phyloP scores from a whole-genome alignment of 371 early-diverging fungal genomes.

The Entomophthora muscae region DNA sequence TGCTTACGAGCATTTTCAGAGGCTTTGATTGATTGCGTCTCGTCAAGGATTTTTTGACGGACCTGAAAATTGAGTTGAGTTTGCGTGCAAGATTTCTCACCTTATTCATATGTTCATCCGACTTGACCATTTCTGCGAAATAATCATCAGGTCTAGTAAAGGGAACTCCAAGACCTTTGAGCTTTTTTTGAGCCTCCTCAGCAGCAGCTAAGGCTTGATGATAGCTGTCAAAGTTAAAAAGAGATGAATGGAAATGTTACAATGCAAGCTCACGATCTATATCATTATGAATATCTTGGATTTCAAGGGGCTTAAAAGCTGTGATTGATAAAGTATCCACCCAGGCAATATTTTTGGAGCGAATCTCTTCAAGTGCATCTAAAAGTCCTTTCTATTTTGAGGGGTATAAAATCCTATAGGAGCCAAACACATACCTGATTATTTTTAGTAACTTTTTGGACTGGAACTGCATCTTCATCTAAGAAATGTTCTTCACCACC shows the following conservation, averaged over 20 bases:
- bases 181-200: constrained; percentile 30
- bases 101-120: constrained; percentile 80
- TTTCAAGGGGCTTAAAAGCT: constrained; percentile 29
- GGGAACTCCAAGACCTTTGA: constrained; percentile 41
- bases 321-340: constrained; percentile 64
- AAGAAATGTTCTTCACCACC: constrained; percentile 15
- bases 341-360: constrained; percentile 53
- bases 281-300: constrained; percentile 62
- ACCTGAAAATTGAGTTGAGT: constrained; percentile 18
- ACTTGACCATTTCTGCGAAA: constrained; percentile 92
- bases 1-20: constrained; percentile 71
- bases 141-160: constrained; percentile 76
- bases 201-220: constrained; percentile 75
- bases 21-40: constrained; percentile 55
- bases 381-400: constrained; percentile 30
- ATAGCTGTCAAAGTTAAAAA: constrained; percentile 15
- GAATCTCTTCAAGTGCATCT: constrained; percentile 39
- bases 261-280: constrained; percentile 79
- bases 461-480: constrained; percentile 35
- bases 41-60: constrained; percentile 65
- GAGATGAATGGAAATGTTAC: constrained; percentile 13
- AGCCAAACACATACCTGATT: constrained; percentile 29
- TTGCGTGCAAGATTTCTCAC: too few relatives aligned
- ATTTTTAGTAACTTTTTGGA: constrained; percentile 45
- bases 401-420: background rate